Evolutionary conservation across 2,329 filamentous ascomycete genomes (phyloP).

Genomic region (Talaromyces albobiverticillius): DNA sequence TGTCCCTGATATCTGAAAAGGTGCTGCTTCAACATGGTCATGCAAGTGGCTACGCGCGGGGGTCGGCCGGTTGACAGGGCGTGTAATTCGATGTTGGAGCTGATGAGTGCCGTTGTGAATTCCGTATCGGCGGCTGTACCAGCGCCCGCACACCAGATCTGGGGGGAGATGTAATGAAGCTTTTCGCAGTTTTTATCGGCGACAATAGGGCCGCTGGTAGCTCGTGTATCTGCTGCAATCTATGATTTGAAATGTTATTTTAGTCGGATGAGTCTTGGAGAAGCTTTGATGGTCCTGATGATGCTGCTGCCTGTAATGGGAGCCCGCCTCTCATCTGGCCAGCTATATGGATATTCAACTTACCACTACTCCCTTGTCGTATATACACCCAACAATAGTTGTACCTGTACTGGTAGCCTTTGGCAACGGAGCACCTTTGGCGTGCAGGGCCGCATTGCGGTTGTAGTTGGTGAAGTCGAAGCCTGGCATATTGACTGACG

Average conservation of each 20-base stretch:
- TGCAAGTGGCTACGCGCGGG: conserved; percentile 96
- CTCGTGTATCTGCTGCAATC: conserved; percentile 98
- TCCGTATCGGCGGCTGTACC: conserved; percentile 98
- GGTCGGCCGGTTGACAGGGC: conserved; percentile 93
- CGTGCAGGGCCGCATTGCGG: conserved; percentile 94
- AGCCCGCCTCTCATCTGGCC: neutral
- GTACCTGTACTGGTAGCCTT: conserved; percentile 99
- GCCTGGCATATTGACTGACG: conserved; percentile 71
- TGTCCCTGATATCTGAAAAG: conserved; percentile 97
- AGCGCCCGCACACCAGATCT: conserved; percentile 98
- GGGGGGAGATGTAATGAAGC: conserved; percentile 95
- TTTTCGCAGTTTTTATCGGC: conserved; percentile 99
- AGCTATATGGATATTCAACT: conserved; percentile 36
- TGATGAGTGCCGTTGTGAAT: conserved; percentile 98
- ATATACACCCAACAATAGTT: conserved; percentile 97
- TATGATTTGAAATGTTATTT: conserved; percentile 34
- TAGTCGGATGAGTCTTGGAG: neutral
- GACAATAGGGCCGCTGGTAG: conserved; percentile 94
- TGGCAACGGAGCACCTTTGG: conserved; percentile 87
- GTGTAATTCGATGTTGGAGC: conserved; percentile 97
- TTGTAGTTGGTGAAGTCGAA: conserved; percentile 99
- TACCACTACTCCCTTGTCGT: conserved; percentile 91
- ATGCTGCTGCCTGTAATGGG: neutral
- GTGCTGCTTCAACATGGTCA: conserved; percentile 99
- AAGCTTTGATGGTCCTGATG: neutral